Evolutionary conservation across 2,329 filamentous ascomycete genomes (phyloP), one percentile per base, ranked within the genome.

Genomic region (Talaromyces sp.): DNA sequence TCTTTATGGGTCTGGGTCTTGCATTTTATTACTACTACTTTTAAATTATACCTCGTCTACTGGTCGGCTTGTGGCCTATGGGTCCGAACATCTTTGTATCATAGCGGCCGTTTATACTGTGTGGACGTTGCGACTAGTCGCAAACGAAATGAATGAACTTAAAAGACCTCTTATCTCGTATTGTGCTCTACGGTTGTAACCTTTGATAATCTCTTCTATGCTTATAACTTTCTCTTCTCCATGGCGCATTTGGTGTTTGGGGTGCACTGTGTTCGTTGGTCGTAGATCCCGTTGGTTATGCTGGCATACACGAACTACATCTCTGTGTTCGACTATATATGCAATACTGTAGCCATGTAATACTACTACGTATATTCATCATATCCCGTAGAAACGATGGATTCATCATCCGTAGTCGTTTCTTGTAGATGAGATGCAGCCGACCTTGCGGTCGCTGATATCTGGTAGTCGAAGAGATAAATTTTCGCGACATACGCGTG

Each of bases 1-100:
- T 75, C 77, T 75, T 56, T 76, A 73, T 78, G 77, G 76, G 76
- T 79, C 75, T 78, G 72, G 69, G 77, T 75, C 74, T 69, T 74
- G 66, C 64, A 76, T 72, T 73, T 70, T 74, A 70, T 75, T 75
- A 70, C 70, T 74, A 75, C 73, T 75, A 77, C 75, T 77, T 43
- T 63, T 58, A 49, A 66, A 49, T 62, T 66, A 66, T 66, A 66
- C 64, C 63, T 64, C 39, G 65, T 61, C 57, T 63, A 61, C 61
- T 66, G 65, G 62, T 66, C 68, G 74, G 72, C 73, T 75, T 73
- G 73, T 77, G 71, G 73, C 78, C 75, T 72, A 73, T 73, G 75
- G 70, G 74, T 73, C 66, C 72, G 70, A 72, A 58, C 31, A 50
- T 77, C 76, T 73, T 72, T 79, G 77, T 79, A 79, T 78, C 77